Evolutionary conservation across 2,329 filamentous ascomycete species (phyloP).

Genomic region (Juglanconis oblonga): DNA sequence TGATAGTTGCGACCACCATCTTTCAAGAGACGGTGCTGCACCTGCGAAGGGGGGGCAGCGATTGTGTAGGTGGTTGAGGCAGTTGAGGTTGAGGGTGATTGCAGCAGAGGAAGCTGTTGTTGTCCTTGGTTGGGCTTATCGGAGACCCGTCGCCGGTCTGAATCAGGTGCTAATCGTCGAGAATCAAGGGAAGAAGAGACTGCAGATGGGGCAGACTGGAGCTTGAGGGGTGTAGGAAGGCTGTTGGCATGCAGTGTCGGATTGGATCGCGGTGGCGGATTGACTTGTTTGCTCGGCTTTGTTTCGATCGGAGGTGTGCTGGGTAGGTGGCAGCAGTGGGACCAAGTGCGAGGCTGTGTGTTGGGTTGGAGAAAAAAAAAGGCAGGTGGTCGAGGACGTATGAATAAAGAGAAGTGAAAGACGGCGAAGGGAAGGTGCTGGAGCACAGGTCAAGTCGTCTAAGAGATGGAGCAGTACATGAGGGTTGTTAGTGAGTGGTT

Average conservation of each 20-base stretch:
- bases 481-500: neutral
- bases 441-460: neutral
- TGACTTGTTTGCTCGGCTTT: neutral
- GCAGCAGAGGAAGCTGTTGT: conserved; percentile 16
- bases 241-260: neutral
- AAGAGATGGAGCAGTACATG: neutral
- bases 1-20: conserved; percentile 64
- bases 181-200: neutral
- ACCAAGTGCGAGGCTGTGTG: neutral
- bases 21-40: conserved; percentile 40
- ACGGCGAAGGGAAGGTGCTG: conserved; percentile 5
- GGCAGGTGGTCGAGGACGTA: conserved; percentile 8
- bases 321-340: neutral
- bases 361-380: neutral
- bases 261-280: neutral
- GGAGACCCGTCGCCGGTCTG: neutral
- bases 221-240: neutral
- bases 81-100: neutral
- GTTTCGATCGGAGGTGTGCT: neutral
- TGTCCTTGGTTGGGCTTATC: conserved; percentile 7
- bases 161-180: neutral
- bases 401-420: conserved; percentile 1
- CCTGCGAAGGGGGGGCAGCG: conserved; percentile 32
- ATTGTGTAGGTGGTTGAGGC: conserved; percentile 14
- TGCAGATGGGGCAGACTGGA: conserved; percentile 5